Conservation (phyloP, 2,329 filamentous ascomycete species). For the Penicillium psychrosexuale region DNA sequence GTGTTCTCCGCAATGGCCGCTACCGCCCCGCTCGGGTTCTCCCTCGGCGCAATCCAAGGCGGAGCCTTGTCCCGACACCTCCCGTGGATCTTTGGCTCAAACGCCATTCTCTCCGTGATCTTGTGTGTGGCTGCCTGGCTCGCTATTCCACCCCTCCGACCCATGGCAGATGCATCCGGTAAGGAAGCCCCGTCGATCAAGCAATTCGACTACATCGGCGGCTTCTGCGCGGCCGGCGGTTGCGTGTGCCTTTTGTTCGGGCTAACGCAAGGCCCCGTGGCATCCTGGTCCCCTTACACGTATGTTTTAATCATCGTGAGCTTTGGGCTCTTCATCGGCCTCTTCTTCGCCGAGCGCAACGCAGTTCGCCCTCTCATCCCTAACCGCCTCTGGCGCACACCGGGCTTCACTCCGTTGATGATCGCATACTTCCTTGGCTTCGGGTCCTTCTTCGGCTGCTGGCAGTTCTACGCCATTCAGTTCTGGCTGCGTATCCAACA, state of each 20-base stretch:
- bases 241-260: slow-evolving; percentile 57
- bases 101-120: slow-evolving; percentile 40
- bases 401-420: slow-evolving; percentile 45
- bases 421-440: slow-evolving; percentile 46
- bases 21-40: slow-evolving; percentile 46
- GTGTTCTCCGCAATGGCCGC: slow-evolving; percentile 51
- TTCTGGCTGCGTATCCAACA: slow-evolving; percentile 42
- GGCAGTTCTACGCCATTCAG: slow-evolving; percentile 43
- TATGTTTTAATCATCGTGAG: slow-evolving; percentile 49
- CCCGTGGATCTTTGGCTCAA: slow-evolving; percentile 46
- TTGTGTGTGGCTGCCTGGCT: slow-evolving; percentile 39
- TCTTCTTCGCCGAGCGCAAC: slow-evolving; percentile 48
- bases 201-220: slow-evolving; percentile 42
- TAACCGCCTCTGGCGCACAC: slow-evolving; percentile 43
- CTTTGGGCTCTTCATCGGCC: slow-evolving; percentile 44
- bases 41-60: slow-evolving; percentile 45
- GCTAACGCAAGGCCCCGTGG: slow-evolving; percentile 53
- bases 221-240: slow-evolving; percentile 47
- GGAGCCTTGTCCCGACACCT: slow-evolving; percentile 42
- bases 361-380: slow-evolving; percentile 48
- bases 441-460: slow-evolving; percentile 45
- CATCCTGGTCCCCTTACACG: slow-evolving; percentile 51
- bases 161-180: slow-evolving; percentile 29
- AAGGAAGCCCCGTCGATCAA: slow-evolving; percentile 30
- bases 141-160: slow-evolving; percentile 40